A percentile compares a stretch with the other conserved stretches of the same genome.
phyloP scores from a whole-genome alignment of 1,139 yeast species.

The Lodderomyces theae region DNA sequence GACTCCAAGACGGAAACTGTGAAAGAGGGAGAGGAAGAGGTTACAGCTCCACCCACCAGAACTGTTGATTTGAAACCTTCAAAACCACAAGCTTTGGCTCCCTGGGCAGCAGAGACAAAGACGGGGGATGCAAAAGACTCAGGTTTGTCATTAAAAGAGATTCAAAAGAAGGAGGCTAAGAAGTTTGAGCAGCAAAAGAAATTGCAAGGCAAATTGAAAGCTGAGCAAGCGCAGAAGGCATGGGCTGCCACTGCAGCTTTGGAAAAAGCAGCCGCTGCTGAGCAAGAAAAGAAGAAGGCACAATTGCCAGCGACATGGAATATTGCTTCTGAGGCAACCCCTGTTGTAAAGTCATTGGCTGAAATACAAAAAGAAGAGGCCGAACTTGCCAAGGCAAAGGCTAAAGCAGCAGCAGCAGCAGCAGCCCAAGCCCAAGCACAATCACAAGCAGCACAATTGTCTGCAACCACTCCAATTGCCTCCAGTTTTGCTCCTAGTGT shows the following conservation, averaged over 20 bases:
- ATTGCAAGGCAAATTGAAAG: conserved; percentile 29
- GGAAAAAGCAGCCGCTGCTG: conserved; percentile 18
- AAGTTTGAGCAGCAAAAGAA: conserved; percentile 41
- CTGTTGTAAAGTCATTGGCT: conserved; percentile 33
- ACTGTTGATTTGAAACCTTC: conserved; percentile 21
- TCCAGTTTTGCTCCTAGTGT: conserved; percentile 12
- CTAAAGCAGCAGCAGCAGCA: conserved; percentile 16
- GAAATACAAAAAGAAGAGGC: conserved; percentile 49
- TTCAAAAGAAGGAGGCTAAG: conserved; percentile 66
- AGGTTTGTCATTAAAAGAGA: conserved; percentile 61
- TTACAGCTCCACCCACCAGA: conserved; percentile 7
- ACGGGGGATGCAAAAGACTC: conserved; percentile 32
- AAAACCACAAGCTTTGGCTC: conserved; percentile 20
- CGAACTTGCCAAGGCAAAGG: conserved; percentile 34
- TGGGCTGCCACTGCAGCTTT: conserved; percentile 25
- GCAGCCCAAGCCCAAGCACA: conserved; percentile 8
- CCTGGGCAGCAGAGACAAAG: conserved; percentile 16
- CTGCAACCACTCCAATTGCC: background rate
- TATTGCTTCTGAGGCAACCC: conserved; percentile 20
- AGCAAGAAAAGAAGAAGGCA: conserved; percentile 18
- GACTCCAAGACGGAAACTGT: conserved; percentile 1
- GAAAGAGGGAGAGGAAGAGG: conserved; percentile 6
- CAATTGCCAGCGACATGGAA: conserved; percentile 60
- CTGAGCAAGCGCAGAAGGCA: conserved; percentile 24
- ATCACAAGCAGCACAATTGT: background rate